These are phyloP conservation scores for Stylosanthes scabra DNA, from an alignment of 331 rosid species.

Conservation along the genomic window DNA sequence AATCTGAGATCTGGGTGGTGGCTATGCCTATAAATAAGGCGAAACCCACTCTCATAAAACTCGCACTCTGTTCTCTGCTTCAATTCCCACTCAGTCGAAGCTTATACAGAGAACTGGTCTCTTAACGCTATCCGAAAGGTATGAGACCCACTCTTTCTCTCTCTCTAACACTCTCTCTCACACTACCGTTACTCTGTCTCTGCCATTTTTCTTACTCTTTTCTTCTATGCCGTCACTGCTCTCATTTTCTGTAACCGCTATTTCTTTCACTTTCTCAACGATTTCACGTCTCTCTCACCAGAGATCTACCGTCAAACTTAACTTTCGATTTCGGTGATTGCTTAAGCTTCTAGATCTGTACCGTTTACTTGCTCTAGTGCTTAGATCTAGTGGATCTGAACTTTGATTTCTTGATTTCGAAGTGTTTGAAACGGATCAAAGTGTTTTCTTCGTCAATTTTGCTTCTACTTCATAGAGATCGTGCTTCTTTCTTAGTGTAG, in stretches of 20 bases:
- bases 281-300: neutral
- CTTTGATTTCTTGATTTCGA: neutral
- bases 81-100: slow-evolving; percentile 6
- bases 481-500: neutral
- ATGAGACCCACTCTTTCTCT: slow-evolving; percentile 16
- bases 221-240: neutral
- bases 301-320: slow-evolving; percentile 34
- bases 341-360: slow-evolving; percentile 36
- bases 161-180: slow-evolving; percentile 6
- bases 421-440: neutral
- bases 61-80: slow-evolving; percentile 52
- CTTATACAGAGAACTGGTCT: slow-evolving; percentile 41
- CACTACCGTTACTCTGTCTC: neutral
- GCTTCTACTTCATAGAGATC: neutral
- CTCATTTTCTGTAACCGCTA: neutral
- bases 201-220: neutral
- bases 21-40: slow-evolving; percentile 42
- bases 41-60: neutral
- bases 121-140: slow-evolving; percentile 26
- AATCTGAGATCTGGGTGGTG: slow-evolving; percentile 38
- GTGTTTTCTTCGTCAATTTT: neutral
- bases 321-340: neutral
- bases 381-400: slow-evolving; percentile 50
- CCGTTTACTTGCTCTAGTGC: neutral
- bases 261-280: neutral